Conservation (phyloP, 129 eudicot species). For the Dittrichia graveolens region DNA sequence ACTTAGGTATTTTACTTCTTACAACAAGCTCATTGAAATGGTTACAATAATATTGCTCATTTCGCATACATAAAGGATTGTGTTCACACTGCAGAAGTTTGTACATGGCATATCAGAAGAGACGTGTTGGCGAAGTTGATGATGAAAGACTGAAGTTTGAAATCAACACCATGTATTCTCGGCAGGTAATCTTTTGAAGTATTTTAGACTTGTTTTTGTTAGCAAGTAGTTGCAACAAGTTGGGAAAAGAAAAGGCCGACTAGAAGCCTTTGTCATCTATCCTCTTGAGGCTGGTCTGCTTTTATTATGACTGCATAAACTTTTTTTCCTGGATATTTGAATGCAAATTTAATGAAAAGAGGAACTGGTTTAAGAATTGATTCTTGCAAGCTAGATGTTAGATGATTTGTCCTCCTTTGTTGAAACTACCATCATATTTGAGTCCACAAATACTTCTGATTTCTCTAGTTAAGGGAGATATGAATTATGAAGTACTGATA, state of each 20-base stretch:
- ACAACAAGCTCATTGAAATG: neutral
- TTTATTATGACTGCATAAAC: neutral
- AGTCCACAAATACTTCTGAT: neutral
- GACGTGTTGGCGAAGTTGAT: slow-evolving; percentile 81
- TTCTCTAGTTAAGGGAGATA: slow-evolving; percentile 4
- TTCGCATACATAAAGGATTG: neutral
- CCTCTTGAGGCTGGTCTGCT: neutral
- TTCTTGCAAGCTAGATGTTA: too few species aligned
- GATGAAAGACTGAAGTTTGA: slow-evolving; percentile 90
- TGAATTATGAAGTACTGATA: neutral
- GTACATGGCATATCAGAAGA: slow-evolving; percentile 70
- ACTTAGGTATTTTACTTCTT: slow-evolving; percentile 55
- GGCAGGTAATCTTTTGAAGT: slow-evolving; percentile 54
- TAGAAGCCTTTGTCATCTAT: neutral
- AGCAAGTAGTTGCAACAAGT: slow-evolving; percentile 21
- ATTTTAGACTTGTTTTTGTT: neutral
- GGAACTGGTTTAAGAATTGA: neutral
- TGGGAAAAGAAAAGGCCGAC: slow-evolving; percentile 5
- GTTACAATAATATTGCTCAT: neutral
- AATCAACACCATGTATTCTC: slow-evolving; percentile 70
- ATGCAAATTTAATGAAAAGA: neutral
- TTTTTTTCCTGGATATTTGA: neutral
- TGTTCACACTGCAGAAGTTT: slow-evolving; percentile 47
- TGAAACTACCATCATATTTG: neutral
- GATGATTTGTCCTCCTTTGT: neutral